These are phyloP conservation scores for Aspergillus conjunctus DNA, from an alignment of 495 filamentous ascomycete genomes.

Conservation along the genomic window DNA sequence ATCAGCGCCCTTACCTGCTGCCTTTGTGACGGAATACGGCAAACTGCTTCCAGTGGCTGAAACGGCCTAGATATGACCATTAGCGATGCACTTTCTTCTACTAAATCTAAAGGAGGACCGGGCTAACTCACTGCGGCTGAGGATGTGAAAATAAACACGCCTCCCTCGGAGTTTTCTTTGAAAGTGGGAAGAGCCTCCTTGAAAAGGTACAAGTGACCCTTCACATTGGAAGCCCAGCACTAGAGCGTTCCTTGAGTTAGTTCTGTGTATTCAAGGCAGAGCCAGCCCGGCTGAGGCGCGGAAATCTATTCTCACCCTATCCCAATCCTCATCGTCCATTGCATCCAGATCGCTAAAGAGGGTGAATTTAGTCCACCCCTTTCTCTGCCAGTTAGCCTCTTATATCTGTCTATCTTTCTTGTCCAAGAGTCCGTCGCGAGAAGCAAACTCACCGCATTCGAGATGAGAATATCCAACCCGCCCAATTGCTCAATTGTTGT, in stretches of 20 bases:
- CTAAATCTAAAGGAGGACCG: background rate
- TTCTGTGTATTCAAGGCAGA: background rate
- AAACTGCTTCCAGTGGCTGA: slow-evolving; percentile 57
- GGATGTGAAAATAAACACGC: slow-evolving; percentile 68
- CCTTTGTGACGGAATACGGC: slow-evolving; percentile 69
- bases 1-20: slow-evolving; percentile 46
- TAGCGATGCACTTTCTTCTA: slow-evolving; percentile 3
- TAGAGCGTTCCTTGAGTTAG: slow-evolving; percentile 26
- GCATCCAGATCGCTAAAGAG: slow-evolving; percentile 65
- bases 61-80: slow-evolving; percentile 39
- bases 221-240: slow-evolving; percentile 72
- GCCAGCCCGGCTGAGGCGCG: background rate
- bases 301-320: slow-evolving; percentile 50
- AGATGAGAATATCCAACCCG: slow-evolving; percentile 69
- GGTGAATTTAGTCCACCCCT: slow-evolving; percentile 71
- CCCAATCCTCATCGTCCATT: slow-evolving; percentile 68
- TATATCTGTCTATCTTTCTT: background rate
- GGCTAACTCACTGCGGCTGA: slow-evolving; percentile 54
- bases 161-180: slow-evolving; percentile 68
- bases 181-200: slow-evolving; percentile 65
- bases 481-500: slow-evolving; percentile 60
- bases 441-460: slow-evolving; percentile 62
- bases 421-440: background rate
- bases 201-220: slow-evolving; percentile 63
- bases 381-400: background rate